Evolutionary conservation across 2,329 filamentous ascomycete species (phyloP), one percentile per base, ranked within the genome.

Genomic region (Knoxdaviesia capensis): DNA sequence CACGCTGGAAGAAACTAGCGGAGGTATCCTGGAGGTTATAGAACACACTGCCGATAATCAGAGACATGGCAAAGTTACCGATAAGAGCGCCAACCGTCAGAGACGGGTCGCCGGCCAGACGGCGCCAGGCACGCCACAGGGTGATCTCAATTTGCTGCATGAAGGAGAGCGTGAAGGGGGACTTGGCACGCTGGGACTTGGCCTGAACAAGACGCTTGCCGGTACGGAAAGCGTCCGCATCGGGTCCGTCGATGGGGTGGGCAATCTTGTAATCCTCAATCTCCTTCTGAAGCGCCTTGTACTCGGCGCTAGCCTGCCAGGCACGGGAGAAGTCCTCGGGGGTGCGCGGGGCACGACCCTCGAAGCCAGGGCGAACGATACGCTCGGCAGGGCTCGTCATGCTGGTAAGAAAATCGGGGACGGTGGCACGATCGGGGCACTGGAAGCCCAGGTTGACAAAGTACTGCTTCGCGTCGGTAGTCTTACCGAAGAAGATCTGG

Each of bases 131-230:
- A 53, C 87, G 79, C 65, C 76, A 77, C 40, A 93, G 63, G 55
- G 86, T 94, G 8, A 94, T 73, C 46, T 69, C 56, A 47, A 94
- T 59, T 57, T 94, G 87, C 57, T 87, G 77, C 4, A 46, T 41
- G 49, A 79, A 82, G 0, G 84, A 88, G 34, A 94, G 64, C 1
- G 84, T 94, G 57, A 79, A 94, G 0, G 87, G 85, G 1, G 84
- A 92, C 55, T 74, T 73, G 40, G 68, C 57, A 3, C 83, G 78
- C 54, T 71, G 67, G 31, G 59, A 53, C 52, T 64, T 69, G 48
- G 73, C 68, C 54, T 75, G 71, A 54, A 73, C 67, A 9, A 62
- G 62, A 41, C 61, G 57, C 57, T 61, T 67, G 43, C 62, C 64
- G n/a, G 61, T 64, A 46, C 71, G 69, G 63, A 75, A 75, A 9